These are phyloP conservation scores for Neopestalotiopsis rosae DNA, from an alignment of 2,329 filamentous ascomycete species.

Conservation along the genomic window DNA sequence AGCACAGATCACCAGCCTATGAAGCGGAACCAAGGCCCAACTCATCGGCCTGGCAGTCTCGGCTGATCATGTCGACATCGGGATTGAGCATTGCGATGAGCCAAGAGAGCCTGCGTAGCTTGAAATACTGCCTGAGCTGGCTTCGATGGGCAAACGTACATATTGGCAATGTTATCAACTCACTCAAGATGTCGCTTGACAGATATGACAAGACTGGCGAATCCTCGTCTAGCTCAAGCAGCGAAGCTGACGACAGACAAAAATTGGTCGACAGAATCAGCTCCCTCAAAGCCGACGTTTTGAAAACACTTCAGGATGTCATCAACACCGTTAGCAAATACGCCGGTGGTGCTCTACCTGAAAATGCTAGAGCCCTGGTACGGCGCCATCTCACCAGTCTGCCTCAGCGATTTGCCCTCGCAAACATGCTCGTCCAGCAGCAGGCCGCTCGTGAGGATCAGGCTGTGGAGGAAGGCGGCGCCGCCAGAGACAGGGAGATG, in stretches of 20 bases:
- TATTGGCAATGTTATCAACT: slow-evolving; percentile 75
- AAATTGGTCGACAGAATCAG: slow-evolving; percentile 69
- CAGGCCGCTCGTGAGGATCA: slow-evolving; percentile 32
- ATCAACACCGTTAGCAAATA: slow-evolving; percentile 88
- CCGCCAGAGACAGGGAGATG: slow-evolving; percentile 47
- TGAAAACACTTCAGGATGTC: slow-evolving; percentile 80
- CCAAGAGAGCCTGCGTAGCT: slow-evolving; percentile 80
- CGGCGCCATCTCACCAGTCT: slow-evolving; percentile 83
- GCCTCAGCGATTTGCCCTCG: slow-evolving; percentile 80
- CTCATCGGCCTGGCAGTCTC: slow-evolving; percentile 71
- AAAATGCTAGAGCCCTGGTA: slow-evolving; percentile 85
- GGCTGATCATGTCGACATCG: slow-evolving; percentile 87
- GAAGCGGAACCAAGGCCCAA: slow-evolving; percentile 50
- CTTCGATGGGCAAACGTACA: slow-evolving; percentile 82
- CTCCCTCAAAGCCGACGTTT: slow-evolving; percentile 70
- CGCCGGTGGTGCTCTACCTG: slow-evolving; percentile 87
- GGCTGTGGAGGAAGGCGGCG: slow-evolving; percentile 41
- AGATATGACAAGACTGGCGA: slow-evolving; percentile 71
- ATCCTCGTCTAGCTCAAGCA: slow-evolving; percentile 24
- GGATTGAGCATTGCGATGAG: slow-evolving; percentile 91
- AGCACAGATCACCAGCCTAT: slow-evolving; percentile 76
- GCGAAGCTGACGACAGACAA: slow-evolving; percentile 45
- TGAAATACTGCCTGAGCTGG: slow-evolving; percentile 85
- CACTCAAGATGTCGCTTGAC: slow-evolving; percentile 76
- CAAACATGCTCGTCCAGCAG: slow-evolving; percentile 54